Conservation (phyloP, 148 eudicot species). For the Camellia granthamiana region DNA sequence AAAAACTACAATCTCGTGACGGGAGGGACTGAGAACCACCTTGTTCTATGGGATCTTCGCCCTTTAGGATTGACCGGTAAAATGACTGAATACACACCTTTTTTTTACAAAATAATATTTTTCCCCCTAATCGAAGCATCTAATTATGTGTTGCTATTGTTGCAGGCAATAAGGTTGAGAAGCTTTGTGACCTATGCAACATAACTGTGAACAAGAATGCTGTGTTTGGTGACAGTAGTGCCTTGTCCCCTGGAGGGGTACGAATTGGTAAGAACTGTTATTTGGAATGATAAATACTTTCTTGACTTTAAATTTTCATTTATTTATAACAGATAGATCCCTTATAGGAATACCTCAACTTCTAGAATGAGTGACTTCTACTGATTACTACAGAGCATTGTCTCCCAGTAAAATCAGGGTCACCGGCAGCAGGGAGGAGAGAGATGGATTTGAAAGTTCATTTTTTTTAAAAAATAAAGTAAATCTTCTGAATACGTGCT, state of each 20-base stretch:
- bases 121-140: background rate
- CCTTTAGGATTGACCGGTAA: conserved; percentile 97
- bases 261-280: conserved; percentile 66
- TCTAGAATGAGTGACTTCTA: background rate
- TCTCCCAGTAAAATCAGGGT: too few species aligned
- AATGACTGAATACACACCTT: background rate
- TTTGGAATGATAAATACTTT: background rate
- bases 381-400: background rate
- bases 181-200: conserved; percentile 94
- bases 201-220: conserved; percentile 99
- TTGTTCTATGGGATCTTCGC: conserved; percentile 98
- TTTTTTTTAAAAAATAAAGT: background rate
- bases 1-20: conserved; percentile 90
- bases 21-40: conserved; percentile 96
- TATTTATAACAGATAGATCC: background rate
- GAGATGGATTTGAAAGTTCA: too few species aligned
- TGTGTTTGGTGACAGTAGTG: conserved; percentile 98
- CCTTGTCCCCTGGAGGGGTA: conserved; percentile 96
- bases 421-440: too few species aligned
- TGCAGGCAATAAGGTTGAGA: conserved; percentile 97
- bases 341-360: background rate
- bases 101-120: background rate
- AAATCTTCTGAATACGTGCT: background rate
- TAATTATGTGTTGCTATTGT: conserved; percentile 1
- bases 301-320: background rate